Percentiles rank a stretch among this genome's conserved stretches.
Conservation (phyloP, 805 yeast species). For the Nakazawaea ernobii region DNA sequence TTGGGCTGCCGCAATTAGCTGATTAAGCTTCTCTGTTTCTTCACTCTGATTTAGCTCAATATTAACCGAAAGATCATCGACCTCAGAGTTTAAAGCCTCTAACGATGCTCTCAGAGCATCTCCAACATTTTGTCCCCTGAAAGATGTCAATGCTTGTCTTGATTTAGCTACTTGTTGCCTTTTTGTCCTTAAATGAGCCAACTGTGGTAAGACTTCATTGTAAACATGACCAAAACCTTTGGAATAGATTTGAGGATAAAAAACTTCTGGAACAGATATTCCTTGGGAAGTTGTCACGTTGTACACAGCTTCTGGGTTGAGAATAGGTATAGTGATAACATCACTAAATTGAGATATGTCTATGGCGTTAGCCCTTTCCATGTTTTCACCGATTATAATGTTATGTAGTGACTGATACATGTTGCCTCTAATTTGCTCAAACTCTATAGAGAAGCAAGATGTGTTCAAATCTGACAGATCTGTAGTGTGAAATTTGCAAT, state of each 20-base stretch:
- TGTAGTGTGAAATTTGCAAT: slow-evolving; percentile 4
- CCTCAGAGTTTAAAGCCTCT: slow-evolving; percentile 17
- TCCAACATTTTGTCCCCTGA: slow-evolving; percentile 26
- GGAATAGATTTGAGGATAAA: slow-evolving; percentile 36
- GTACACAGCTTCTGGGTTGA: slow-evolving; percentile 22
- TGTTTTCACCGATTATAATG: slow-evolving; percentile 25
- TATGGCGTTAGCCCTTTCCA: slow-evolving; percentile 17
- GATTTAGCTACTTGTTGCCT: slow-evolving; percentile 16
- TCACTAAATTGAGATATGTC: slow-evolving; percentile 24
- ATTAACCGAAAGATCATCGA: not conserved
- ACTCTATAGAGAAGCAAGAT: slow-evolving; percentile 25
- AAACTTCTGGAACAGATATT: slow-evolving; percentile 22
- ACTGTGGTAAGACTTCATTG: slow-evolving; percentile 4
- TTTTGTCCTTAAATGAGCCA: slow-evolving; percentile 5
- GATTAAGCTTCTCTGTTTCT: not conserved
- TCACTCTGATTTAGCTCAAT: not conserved
- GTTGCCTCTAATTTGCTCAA: slow-evolving; percentile 21
- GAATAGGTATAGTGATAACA: slow-evolving; percentile 27
- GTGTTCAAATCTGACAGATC: slow-evolving; percentile 14
- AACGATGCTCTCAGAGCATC: slow-evolving; percentile 21
- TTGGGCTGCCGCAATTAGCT: not conserved
- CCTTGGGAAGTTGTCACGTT: slow-evolving; percentile 18
- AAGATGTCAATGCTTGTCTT: slow-evolving; percentile 20
- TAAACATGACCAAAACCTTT: slow-evolving; percentile 17
- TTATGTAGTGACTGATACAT: slow-evolving; percentile 29